Evolutionary conservation across 1,284 basidiomycete genomes (phyloP), one percentile per base, ranked within the genome.

Genomic region (Microbotryum lychnidis-dioicae): DNA sequence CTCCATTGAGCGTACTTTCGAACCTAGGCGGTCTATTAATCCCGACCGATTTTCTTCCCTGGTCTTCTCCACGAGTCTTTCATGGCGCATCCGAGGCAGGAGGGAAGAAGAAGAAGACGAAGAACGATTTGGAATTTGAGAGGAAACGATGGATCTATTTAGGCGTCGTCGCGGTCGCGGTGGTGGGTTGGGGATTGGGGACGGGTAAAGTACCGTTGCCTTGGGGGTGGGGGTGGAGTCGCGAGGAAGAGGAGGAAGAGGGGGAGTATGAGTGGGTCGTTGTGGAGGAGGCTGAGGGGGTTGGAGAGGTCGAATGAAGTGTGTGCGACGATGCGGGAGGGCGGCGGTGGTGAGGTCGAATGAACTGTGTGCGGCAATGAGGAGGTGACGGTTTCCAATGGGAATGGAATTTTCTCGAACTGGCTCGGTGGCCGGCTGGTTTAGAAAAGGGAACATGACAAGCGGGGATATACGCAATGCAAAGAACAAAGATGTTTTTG

Each of bases 121-220:
- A 57, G 29, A n/a, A 29, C 9, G 61, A 68, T 25, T 25, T 12
- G 10, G 63, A 61, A 8, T 65, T 68, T 18, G 33, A 8, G 5
- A 52, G 52, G 31, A 65, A 58, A 25, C 48, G 66, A 31, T 51
- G 56, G 27, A n/a, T 47, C 16, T 68, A 63, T 47, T 31, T 60
- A 6, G 54, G 50, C 3, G 64, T 68, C 10, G 54, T 50, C 4
- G 57, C 45, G 2, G 62, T 68, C 1, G 66, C 60, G 1, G 23
- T 63, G 4, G n/a, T 66, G 0, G 64, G 64, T 0, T 68, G 66
- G 66, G 62, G 53, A 9, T 3, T 62, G 3, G 66, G 66, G 27
- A 68, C 66, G 31, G 66, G 66, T 0, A 58, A 58, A 55, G 27
- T 68, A 20, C 66, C 64, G 23, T 27, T 65, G 7, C 65, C 65